Base-by-base conservation (phyloP, 345 rosid species). In the Salix brachista region DNA sequence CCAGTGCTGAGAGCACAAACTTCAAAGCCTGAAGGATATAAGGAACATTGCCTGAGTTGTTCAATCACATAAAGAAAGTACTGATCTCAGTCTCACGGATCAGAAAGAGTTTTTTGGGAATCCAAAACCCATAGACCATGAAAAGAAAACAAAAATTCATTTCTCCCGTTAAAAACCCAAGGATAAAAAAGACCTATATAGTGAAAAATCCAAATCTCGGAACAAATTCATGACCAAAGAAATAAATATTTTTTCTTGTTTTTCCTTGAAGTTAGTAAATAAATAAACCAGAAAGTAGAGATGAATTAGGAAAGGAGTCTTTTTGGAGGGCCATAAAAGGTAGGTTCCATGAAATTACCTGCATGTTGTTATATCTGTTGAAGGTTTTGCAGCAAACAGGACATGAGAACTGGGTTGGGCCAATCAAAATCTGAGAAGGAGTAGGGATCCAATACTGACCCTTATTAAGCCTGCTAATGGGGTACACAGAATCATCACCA, bases 361-460 rank as follows among this genome's bases (percentile, higher is more conserved):
- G 98, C 97, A 94, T 92, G 94, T 94, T 94, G 83, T 94, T 94
- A 89, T 92, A 94, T 89, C 98, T 88, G 67, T 91, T 92, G 91
- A 94, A 94, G 84, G 91, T 91, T 85, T 92, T 92, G 91, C 82
- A 92, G 84, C 98, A 94, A 82, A 94, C 91, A 88, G 97, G 97
- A 90, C 98, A 94, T 69, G 97, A 92, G 84, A 94, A 94, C 85
- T 94, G 98, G 4, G 97, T 94, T 72, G 98, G 98, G 23, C 98
- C 98, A 81, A 92, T 91, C 72, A 94, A 93, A 89, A 94, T 94
- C 89, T 94, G 98, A 70, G 98, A 86, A 80, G 97, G 97, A 10
- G 98, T 94, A 42, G 98, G 98, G 89, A 94, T 94, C 98, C 98
- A 94, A 73, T 92, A 92, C 76, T 92, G 96, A 81, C 98, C 97